These are phyloP conservation scores for Trichophyton benhamiae DNA, from an alignment of 2,329 filamentous ascomycete genomes.

Conservation along the genomic window DNA sequence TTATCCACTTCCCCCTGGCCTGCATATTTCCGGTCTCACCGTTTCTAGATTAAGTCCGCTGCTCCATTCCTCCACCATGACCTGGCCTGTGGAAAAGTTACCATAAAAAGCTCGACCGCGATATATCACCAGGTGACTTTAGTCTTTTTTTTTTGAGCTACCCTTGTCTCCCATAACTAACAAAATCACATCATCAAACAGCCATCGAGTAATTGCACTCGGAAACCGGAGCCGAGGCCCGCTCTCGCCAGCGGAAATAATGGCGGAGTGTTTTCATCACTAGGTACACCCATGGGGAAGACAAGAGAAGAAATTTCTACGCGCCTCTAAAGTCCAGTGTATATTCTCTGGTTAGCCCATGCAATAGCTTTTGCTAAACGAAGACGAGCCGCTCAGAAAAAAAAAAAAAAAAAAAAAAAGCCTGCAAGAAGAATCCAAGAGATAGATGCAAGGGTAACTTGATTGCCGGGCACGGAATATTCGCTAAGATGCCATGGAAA, in stretches of 20 bases:
- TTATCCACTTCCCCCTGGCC: not conserved
- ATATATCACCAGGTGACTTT: not conserved
- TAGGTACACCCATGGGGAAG: not conserved
- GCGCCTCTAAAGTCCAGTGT: not conserved
- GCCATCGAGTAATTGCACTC: not conserved
- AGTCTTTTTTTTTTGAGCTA: no score
- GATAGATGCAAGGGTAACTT: not conserved
- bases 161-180: not conserved
- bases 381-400: not conserved
- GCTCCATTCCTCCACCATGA: not conserved
- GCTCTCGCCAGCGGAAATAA: not conserved
- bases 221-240: not conserved
- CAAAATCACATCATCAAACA: not conserved
- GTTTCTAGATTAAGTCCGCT: not conserved
- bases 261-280: not conserved
- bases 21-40: not conserved
- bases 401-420: not conserved
- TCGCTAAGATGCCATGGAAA: not conserved
- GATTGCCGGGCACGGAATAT: not conserved
- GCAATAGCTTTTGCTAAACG: not conserved
- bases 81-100: not conserved
- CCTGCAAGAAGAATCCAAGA: not conserved
- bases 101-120: not conserved
- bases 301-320: not conserved
- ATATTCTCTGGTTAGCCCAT: not conserved